Conservation (phyloP, 495 filamentous ascomycete species). For the Sphaerosporella brunnea region DNA sequence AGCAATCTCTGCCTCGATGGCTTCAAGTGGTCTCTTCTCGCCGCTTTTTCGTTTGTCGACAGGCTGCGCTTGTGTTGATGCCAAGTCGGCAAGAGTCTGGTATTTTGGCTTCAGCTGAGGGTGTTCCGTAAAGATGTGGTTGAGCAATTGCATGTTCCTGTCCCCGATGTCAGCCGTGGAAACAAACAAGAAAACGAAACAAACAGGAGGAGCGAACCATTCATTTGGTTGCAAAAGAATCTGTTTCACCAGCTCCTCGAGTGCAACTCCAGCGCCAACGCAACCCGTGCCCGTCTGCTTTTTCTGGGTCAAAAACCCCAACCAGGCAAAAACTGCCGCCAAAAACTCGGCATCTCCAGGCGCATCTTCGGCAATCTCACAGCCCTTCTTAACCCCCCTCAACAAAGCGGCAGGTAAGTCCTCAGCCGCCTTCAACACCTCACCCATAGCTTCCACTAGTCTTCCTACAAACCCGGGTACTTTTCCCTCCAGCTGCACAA, state of each 20-base stretch:
- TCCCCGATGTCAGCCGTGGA: neutral
- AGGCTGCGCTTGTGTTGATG: constrained; percentile 1
- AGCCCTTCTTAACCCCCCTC: neutral
- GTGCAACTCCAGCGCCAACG: constrained; percentile 10
- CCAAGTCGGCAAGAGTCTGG: constrained; percentile 11
- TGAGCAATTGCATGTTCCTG: constrained; percentile 21
- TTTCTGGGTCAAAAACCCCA: constrained; percentile 13
- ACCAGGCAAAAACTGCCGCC: constrained; percentile 16
- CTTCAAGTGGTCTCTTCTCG: constrained; percentile 7
- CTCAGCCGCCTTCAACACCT: constrained; percentile 10
- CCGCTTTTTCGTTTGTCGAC: neutral
- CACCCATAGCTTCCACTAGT: constrained; percentile 19
- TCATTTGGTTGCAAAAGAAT: constrained; percentile 17
- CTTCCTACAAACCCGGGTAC: constrained; percentile 12
- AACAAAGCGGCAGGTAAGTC: neutral
- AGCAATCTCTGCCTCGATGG: constrained; percentile 24
- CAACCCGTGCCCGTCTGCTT: neutral
- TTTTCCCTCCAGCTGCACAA: constrained; percentile 13
- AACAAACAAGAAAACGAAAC: neutral
- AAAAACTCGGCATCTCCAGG: constrained; percentile 12
- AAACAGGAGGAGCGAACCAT: constrained; percentile 8
- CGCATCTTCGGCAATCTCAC: neutral
- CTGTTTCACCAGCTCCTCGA: constrained; percentile 15
- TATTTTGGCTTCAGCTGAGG: constrained; percentile 15
- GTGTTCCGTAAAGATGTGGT: constrained; percentile 13